Percentiles rank a stretch among this genome's conserved stretches.
Conservation (phyloP, 164 flowering plant species). For the Vitis cinerea region DNA sequence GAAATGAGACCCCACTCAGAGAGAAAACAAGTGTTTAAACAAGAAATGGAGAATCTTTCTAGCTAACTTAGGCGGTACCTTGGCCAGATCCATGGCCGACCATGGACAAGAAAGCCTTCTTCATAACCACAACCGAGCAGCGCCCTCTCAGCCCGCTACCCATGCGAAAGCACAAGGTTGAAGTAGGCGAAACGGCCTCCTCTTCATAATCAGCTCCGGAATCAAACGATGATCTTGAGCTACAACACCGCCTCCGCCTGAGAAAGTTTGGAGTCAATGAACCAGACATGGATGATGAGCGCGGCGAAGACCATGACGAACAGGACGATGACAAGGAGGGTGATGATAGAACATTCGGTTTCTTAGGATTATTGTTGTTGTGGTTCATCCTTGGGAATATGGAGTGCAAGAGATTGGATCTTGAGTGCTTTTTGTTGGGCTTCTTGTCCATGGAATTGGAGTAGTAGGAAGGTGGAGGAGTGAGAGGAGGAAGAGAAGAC, state of each 20-base stretch:
- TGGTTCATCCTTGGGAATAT: conserved; percentile 5
- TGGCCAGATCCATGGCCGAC: conserved; percentile 29
- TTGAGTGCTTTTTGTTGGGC: conserved; percentile 20
- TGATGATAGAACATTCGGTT: background rate
- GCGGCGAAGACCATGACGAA: conserved; percentile 13
- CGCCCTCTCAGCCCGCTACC: conserved; percentile 9
- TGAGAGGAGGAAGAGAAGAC: conserved; percentile 51
- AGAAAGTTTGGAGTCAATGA: conserved; percentile 4
- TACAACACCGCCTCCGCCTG: conserved; percentile 18
- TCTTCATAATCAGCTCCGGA: conserved; percentile 12
- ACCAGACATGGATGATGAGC: background rate
- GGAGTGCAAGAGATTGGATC: conserved; percentile 13
- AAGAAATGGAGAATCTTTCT: too few relatives aligned
- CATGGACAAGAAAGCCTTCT: conserved; percentile 25
- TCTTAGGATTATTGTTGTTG: background rate
- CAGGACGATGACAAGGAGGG: conserved; percentile 10
- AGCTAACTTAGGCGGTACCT: conserved; percentile 14
- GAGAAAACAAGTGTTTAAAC: too few relatives aligned
- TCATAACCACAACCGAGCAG: conserved; percentile 14
- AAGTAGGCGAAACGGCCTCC: conserved; percentile 1
- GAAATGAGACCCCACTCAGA: background rate
- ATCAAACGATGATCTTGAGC: conserved; percentile 35
- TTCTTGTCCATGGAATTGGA: conserved; percentile 14
- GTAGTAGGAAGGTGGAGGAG: conserved; percentile 70
- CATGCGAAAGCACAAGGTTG: conserved; percentile 16